Evolutionary conservation across 805 yeast species (phyloP).

Genomic region (Yarrowia deformans): DNA sequence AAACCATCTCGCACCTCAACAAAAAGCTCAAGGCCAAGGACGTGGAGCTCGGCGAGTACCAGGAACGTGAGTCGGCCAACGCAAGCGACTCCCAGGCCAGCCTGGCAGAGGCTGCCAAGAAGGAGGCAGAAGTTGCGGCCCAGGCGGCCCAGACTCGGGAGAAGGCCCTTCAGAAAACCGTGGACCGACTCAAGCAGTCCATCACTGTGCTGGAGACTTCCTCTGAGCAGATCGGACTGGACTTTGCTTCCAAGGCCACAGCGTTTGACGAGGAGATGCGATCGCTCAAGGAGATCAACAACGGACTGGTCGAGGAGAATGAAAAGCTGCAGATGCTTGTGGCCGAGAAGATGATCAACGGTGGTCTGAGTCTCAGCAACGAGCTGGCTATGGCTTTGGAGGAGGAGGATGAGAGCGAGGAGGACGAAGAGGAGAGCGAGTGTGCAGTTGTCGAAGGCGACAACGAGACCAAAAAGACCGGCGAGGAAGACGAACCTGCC

Average conservation of each 20-base stretch:
- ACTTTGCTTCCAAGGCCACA: slow-evolving; percentile 47
- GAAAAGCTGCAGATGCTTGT: slow-evolving; percentile 50
- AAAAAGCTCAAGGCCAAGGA: slow-evolving; percentile 29
- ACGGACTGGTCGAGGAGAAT: slow-evolving; percentile 49
- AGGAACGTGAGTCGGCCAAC: slow-evolving; percentile 9
- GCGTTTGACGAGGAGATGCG: slow-evolving; percentile 46
- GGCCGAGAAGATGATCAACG: slow-evolving; percentile 49
- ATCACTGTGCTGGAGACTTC: slow-evolving; percentile 46
- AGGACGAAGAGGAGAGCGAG: slow-evolving; percentile 37
- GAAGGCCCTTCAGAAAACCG: slow-evolving; percentile 35
- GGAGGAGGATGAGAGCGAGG: slow-evolving; percentile 40
- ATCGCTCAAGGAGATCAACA: slow-evolving; percentile 43
- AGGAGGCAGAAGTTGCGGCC: slow-evolving; percentile 11
- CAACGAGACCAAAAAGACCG: slow-evolving; percentile 20
- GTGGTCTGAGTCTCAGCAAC: slow-evolving; percentile 44
- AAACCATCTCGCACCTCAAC: slow-evolving; percentile 14
- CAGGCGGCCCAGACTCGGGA: slow-evolving; percentile 36
- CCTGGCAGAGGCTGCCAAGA: background rate
- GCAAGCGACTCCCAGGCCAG: slow-evolving; percentile 28
- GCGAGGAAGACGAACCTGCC: background rate
- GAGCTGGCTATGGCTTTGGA: slow-evolving; percentile 42
- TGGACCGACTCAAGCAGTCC: slow-evolving; percentile 43
- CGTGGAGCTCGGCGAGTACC: slow-evolving; percentile 32
- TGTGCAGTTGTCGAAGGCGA: background rate
- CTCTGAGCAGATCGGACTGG: slow-evolving; percentile 47